Percentiles rank a stretch among this genome's conserved stretches.
Evolutionary conservation across 2,329 filamentous ascomycete species (phyloP).

Genomic region (Bipolaris cookei): DNA sequence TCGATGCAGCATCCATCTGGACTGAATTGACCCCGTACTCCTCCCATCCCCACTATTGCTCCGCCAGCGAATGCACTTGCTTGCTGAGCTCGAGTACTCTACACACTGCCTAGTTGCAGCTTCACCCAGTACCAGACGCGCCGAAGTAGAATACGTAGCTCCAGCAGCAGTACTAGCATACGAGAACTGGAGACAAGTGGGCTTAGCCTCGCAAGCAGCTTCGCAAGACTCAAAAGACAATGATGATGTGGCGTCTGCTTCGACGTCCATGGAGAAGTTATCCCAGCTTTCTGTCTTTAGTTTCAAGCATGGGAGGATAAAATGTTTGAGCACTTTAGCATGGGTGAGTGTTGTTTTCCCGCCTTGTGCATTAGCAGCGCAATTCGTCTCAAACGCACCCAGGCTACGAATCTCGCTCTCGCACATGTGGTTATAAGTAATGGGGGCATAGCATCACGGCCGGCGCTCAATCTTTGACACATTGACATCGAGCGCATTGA

Average conservation of each 20-base stretch:
- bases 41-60: not conserved
- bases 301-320: conserved; percentile 5
- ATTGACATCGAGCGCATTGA: conserved; percentile 32
- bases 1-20: conserved; percentile 8
- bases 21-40: conserved; percentile 3
- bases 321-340: conserved; percentile 15
- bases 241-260: not conserved
- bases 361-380: not conserved
- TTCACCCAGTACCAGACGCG: not conserved
- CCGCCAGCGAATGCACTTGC: conserved; percentile 6
- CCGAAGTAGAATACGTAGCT: conserved; percentile 3
- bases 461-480: conserved; percentile 27
- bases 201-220: not conserved
- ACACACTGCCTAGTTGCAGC: conserved; percentile 2
- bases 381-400: conserved; percentile 53
- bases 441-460: conserved; percentile 58
- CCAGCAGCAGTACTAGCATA: not conserved
- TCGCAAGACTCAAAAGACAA: not conserved
- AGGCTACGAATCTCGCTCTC: conserved; percentile 52
- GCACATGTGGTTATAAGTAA: conserved; percentile 57
- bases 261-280: conserved; percentile 5
- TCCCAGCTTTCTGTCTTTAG: conserved; percentile 2
- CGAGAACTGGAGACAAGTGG: conserved; percentile 12
- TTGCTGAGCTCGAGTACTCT: conserved; percentile 5
- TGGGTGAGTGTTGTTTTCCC: conserved; percentile 2